Percentiles rank a stretch among this genome's conserved stretches.
Conservation (phyloP, 352 stramenopile species). For the Phytophthora vignae region DNA sequence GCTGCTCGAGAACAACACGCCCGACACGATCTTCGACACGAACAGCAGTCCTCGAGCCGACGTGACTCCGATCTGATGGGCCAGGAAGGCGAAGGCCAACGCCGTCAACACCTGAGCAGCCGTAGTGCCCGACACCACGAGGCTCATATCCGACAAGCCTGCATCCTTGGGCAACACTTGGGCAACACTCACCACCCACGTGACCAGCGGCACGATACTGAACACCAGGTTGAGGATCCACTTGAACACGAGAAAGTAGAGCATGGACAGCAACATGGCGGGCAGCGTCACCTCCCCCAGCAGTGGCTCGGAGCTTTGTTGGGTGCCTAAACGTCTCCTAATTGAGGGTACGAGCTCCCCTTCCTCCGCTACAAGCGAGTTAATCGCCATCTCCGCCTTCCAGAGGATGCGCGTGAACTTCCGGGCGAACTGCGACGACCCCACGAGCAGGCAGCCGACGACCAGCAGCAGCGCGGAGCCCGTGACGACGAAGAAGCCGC, state of each 20-base stretch:
- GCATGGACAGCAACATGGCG: conserved; percentile 69
- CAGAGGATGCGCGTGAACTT: conserved; percentile 65
- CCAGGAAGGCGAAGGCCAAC: conserved; percentile 66
- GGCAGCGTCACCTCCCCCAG: conserved; percentile 57
- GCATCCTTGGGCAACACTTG: conserved; percentile 46
- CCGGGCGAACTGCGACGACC: conserved; percentile 46
- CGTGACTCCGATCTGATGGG: conserved; percentile 64
- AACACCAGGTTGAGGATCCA: conserved; percentile 69
- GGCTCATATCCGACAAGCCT: conserved; percentile 17
- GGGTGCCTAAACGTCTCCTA: neutral
- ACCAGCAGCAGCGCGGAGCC: conserved; percentile 45
- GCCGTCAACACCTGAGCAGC: conserved; percentile 46
- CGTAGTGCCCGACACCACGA: conserved; percentile 29
- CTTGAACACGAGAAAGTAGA: conserved; percentile 82
- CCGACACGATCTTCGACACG: conserved; percentile 57
- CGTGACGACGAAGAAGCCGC: conserved; percentile 49
- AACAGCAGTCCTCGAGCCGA: conserved; percentile 48
- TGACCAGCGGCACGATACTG: conserved; percentile 47
- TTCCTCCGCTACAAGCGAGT: conserved; percentile 38
- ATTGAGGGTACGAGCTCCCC: conserved; percentile 3
- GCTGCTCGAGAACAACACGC: conserved; percentile 47
- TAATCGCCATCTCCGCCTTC: conserved; percentile 64
- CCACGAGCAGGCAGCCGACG: conserved; percentile 60
- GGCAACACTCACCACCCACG: conserved; percentile 54
- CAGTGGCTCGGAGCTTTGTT: neutral